Conservation (phyloP, 306 rosid species). For the Sphenostylis stenocarpa region DNA sequence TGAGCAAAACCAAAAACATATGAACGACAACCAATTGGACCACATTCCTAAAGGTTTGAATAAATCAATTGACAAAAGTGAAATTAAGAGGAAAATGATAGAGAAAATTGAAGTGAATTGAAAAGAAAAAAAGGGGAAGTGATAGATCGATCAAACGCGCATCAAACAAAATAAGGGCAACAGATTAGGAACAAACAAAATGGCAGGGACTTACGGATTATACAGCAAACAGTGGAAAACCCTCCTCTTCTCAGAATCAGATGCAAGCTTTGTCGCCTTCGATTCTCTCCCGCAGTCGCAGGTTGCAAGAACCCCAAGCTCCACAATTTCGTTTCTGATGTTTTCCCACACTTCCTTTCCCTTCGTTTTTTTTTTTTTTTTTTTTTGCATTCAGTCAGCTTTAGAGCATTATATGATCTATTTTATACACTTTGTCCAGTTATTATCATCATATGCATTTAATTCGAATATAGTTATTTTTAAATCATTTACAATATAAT, state of each 20-base stretch:
- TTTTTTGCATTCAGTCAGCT: background rate
- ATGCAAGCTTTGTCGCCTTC: conserved; percentile 16
- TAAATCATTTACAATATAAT: too few relatives aligned
- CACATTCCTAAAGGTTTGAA: background rate
- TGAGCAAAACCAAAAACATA: background rate
- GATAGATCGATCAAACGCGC: conserved; percentile 34
- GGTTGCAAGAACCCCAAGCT: conserved; percentile 18
- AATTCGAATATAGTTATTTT: too few relatives aligned
- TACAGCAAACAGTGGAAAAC: background rate
- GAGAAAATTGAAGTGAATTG: background rate
- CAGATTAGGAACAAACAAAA: background rate
- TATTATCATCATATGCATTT: too few relatives aligned
- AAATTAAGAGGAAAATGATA: background rate
- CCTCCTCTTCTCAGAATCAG: conserved; percentile 8
- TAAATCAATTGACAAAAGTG: background rate
- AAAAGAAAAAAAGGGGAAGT: background rate
- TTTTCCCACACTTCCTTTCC: background rate
- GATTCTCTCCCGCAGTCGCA: background rate
- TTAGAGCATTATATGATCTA: background rate
- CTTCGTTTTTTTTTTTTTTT: background rate
- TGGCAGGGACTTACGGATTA: conserved; percentile 22
- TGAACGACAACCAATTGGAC: background rate
- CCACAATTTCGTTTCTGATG: conserved; percentile 14
- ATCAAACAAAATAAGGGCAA: background rate
- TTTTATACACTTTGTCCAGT: background rate